Evolutionary conservation across 1,139 yeast genomes (phyloP).

Genomic region (Candida gigantensis): DNA sequence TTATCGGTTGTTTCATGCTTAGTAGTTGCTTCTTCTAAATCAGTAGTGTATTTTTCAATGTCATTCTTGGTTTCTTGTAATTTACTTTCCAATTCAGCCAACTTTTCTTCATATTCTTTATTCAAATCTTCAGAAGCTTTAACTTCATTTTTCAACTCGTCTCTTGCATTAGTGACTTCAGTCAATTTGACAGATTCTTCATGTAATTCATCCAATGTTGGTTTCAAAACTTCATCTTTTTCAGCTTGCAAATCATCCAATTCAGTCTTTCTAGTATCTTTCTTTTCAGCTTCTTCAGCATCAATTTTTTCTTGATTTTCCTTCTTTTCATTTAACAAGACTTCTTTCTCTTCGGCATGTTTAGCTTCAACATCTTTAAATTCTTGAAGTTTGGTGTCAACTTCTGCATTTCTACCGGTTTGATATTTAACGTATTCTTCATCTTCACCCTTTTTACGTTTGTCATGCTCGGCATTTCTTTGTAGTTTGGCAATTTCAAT

Average conservation of each 20-base stretch:
- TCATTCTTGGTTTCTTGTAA: conserved; percentile 40
- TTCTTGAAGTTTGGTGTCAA: conserved; percentile 37
- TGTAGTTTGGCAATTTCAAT: conserved; percentile 41
- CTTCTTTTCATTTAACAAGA: conserved; percentile 38
- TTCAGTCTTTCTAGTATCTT: conserved; percentile 42
- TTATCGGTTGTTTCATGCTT: conserved; percentile 36
- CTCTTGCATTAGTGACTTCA: conserved; percentile 41
- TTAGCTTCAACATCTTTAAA: conserved; percentile 33
- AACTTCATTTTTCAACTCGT: conserved; percentile 38
- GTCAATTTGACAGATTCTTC: conserved; percentile 41
- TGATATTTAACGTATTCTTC: conserved; percentile 36
- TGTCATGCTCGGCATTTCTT: conserved; percentile 39
- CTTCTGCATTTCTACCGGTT: conserved; percentile 37
- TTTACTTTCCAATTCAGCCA: conserved; percentile 38
- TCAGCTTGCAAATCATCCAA: conserved; percentile 47
- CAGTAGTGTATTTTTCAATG: conserved; percentile 34
- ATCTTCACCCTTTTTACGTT: conserved; percentile 41
- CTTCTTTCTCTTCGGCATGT: conserved; percentile 40
- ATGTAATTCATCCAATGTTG: conserved; percentile 43
- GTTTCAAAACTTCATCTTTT: conserved; percentile 44
- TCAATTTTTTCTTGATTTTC: conserved; percentile 44
- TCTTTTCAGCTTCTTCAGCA: conserved; percentile 44
- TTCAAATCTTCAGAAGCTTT: conserved; percentile 32
- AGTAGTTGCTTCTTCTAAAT: conserved; percentile 31
- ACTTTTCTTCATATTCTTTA: conserved; percentile 34